These are phyloP conservation scores for Actinomortierella wolfii DNA, from an alignment of 371 early-diverging fungal species.

Conservation along the genomic window DNA sequence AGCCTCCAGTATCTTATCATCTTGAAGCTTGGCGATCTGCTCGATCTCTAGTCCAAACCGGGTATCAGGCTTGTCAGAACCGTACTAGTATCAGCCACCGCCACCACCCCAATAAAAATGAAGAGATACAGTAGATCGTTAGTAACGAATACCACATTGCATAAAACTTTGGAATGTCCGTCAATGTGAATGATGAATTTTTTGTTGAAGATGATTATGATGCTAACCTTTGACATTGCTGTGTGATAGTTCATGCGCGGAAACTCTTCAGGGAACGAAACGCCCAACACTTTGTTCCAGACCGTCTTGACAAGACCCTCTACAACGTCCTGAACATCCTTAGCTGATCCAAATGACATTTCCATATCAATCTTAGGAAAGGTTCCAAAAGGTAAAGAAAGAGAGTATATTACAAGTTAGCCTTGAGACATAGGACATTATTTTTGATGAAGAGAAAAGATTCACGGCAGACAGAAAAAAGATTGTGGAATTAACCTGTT, in stretches of 20 bases:
- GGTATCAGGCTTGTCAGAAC: constrained; percentile 91
- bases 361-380: constrained; percentile 82
- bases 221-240: constrained; percentile 72
- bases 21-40: constrained; percentile 42
- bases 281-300: constrained; percentile 64
- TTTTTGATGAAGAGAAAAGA: neutral
- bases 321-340: constrained; percentile 74
- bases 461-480: constrained; percentile 1
- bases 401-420: neutral
- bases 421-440: no score
- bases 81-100: constrained; percentile 56
- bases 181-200: no score
- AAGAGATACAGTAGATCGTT: no score
- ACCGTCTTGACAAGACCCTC: constrained; percentile 75
- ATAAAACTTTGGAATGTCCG: no score
- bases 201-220: neutral
- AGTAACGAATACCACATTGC: no score
- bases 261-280: constrained; percentile 61
- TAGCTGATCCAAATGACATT: constrained; percentile 78
- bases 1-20: constrained; percentile 27
- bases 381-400: neutral
- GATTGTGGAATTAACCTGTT: constrained; percentile 3
- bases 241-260: constrained; percentile 79
- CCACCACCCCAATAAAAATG: constrained; percentile 2
- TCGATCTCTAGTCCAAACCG: constrained; percentile 76